Evolutionary conservation across 331 rosid genomes (phyloP), one percentile per base, ranked within the genome.

Genomic region (Ulmus americana): DNA sequence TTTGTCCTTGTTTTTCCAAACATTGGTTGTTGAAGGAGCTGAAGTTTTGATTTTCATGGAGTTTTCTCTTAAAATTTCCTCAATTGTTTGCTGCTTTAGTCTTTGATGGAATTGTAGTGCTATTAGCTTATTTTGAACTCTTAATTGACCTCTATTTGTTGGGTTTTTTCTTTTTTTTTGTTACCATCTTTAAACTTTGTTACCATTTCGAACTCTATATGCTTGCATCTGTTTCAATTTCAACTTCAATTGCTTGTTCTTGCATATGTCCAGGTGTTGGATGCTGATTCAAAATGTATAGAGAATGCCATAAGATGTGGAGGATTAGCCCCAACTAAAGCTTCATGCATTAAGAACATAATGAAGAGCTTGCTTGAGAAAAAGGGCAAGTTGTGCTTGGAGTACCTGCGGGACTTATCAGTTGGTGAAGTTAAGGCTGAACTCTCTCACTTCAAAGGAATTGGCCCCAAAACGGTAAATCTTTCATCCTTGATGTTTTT

Each of bases 401-500:
- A 91, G 83, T 88, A 86, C 80, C 70, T 88, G 77, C 79, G 79
- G 43, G 78, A 76, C 39, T 79, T 88, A 64, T 76, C 92, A 2
- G 69, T 88, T 45, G 81, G 77, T 55, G 76, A 91, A 77, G 69
- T 84, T 61, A 86, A 91, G 68, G 76, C 90, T 15, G 95, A 88
- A 71, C 80, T 91, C 5, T 83, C 92, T 6, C 79, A 73, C 76
- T 86, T 88, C 84, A 91, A 88, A 76, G 97, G 97, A 75, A 84
- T 91, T 50, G 96, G 96, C 61, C 95, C 96, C 59, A 91, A 91
- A 77, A 86, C 96, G 54, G 97, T 86, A 79, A 6, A 55, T 58
- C 28, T 66, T 77, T 73, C 22, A 39, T 63, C 65, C 70, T 14
- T 74, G 5, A 11, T 41, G 60, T 54, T 44, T 28, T 16, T 28